Percentiles rank a stretch among this genome's conserved stretches.
Evolutionary conservation across 495 filamentous ascomycete genomes (phyloP).

Genomic region (Tricharina praecox): DNA sequence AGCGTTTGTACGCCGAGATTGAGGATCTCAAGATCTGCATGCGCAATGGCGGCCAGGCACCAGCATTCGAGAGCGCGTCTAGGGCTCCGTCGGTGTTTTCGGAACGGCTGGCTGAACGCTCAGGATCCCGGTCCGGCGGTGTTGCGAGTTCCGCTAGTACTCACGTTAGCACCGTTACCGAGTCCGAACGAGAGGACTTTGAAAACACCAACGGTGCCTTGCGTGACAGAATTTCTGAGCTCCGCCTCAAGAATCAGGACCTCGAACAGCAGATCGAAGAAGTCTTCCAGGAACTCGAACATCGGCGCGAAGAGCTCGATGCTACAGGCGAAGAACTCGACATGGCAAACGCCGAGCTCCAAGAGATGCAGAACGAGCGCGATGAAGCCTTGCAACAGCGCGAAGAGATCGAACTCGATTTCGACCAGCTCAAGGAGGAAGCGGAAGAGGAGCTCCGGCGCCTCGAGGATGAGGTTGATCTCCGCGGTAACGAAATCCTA

Average conservation of each 20-base stretch:
- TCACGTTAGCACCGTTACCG: slow-evolving; percentile 38
- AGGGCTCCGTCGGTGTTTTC: slow-evolving; percentile 32
- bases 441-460: slow-evolving; percentile 68
- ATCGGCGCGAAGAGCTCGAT: slow-evolving; percentile 43
- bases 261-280: slow-evolving; percentile 35
- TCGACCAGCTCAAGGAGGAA: slow-evolving; percentile 60
- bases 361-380: slow-evolving; percentile 66
- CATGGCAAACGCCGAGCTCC: slow-evolving; percentile 57
- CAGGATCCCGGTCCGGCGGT: slow-evolving; percentile 63
- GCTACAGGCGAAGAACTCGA: slow-evolving; percentile 61
- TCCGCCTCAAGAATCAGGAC: slow-evolving; percentile 71
- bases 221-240: slow-evolving; percentile 66
- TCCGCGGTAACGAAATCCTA: slow-evolving; percentile 54
- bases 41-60: slow-evolving; percentile 32
- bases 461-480: slow-evolving; percentile 63
- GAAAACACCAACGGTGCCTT: slow-evolving; percentile 68
- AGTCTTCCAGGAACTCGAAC: slow-evolving; percentile 43
- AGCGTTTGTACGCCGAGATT: slow-evolving; percentile 88
- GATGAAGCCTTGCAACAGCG: slow-evolving; percentile 67
- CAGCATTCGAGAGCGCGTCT: slow-evolving; percentile 11
- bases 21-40: slow-evolving; percentile 84
- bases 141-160: slow-evolving; percentile 31
- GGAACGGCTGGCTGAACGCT: slow-evolving; percentile 84
- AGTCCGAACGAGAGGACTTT: slow-evolving; percentile 67
- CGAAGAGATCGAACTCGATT: slow-evolving; percentile 62